Percentiles rank a stretch among this genome's conserved stretches.
Evolutionary conservation across 257 asterid species (phyloP).

Genomic region (Ballota nigra): DNA sequence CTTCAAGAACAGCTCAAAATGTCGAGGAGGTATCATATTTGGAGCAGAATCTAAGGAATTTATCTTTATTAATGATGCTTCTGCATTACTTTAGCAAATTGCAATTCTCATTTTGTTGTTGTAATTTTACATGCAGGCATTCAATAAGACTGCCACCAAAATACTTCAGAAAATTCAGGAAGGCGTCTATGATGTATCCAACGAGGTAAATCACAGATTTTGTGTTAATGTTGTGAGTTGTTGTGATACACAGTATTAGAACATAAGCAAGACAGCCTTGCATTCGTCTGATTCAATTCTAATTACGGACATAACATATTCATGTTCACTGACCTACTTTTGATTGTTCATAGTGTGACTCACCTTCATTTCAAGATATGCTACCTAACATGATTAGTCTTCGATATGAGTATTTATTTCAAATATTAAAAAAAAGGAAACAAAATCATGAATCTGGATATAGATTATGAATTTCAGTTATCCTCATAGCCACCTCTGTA

Average conservation of each 20-base stretch:
- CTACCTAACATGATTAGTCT: neutral
- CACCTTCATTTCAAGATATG: neutral
- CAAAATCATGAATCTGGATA: neutral
- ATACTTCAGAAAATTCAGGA: constrained; percentile 59
- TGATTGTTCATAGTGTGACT: neutral
- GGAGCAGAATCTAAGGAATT: constrained; percentile 4
- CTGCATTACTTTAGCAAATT: neutral
- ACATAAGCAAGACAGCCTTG: neutral
- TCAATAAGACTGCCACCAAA: constrained; percentile 46
- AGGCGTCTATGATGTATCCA: constrained; percentile 53
- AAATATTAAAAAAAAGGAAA: neutral
- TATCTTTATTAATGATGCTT: neutral
- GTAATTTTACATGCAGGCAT: constrained; percentile 40
- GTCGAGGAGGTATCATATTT: constrained; percentile 51
- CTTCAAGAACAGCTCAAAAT: constrained; percentile 63
- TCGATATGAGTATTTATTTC: neutral
- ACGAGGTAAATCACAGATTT: constrained; percentile 40
- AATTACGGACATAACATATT: neutral
- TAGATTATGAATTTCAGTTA: neutral
- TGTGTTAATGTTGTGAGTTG: neutral
- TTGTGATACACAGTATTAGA: neutral
- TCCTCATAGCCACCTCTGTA: neutral
- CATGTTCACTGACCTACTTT: neutral
- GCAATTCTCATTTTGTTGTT: neutral
- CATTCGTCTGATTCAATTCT: neutral